Conservation (phyloP, 495 filamentous ascomycete species). For the Pyrenula massariospora region DNA sequence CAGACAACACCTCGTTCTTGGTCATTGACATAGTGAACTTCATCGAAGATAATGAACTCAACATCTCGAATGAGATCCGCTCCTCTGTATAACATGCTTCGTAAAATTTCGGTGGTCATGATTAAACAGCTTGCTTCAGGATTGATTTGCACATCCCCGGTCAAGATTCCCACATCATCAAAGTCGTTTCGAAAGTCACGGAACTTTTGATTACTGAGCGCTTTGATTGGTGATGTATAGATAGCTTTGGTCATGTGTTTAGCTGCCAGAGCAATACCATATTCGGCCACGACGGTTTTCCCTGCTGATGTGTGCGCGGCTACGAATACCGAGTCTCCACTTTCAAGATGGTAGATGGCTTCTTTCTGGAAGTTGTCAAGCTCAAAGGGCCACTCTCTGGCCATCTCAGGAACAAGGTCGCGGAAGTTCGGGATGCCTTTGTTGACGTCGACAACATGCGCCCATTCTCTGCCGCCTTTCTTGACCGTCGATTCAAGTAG, state of each 20-base stretch:
- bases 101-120: slow-evolving; percentile 97
- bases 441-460: slow-evolving; percentile 93
- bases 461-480: slow-evolving; percentile 79
- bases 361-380: slow-evolving; percentile 98
- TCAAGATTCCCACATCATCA: slow-evolving; percentile 92
- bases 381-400: slow-evolving; percentile 90
- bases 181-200: slow-evolving; percentile 83
- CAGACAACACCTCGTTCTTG: slow-evolving; percentile 95
- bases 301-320: slow-evolving; percentile 98
- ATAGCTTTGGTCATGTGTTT: slow-evolving; percentile 99
- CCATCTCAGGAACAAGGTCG: slow-evolving; percentile 93
- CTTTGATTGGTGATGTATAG: slow-evolving; percentile 98
- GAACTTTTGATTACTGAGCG: slow-evolving; percentile 97
- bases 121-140: slow-evolving; percentile 96
- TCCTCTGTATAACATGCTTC: slow-evolving; percentile 96
- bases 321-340: slow-evolving; percentile 94
- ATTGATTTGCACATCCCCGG: slow-evolving; percentile 95
- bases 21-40: slow-evolving; percentile 98
- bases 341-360: slow-evolving; percentile 92
- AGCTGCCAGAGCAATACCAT: slow-evolving; percentile 87
- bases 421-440: slow-evolving; percentile 80
- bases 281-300: slow-evolving; percentile 96
- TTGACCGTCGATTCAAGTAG: slow-evolving; percentile 62
- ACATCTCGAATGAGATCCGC: slow-evolving; percentile 95
- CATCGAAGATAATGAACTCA: slow-evolving; percentile 97